Evolutionary conservation across 148 eudicot genomes (phyloP).

Genomic region (Spergularia marina): DNA sequence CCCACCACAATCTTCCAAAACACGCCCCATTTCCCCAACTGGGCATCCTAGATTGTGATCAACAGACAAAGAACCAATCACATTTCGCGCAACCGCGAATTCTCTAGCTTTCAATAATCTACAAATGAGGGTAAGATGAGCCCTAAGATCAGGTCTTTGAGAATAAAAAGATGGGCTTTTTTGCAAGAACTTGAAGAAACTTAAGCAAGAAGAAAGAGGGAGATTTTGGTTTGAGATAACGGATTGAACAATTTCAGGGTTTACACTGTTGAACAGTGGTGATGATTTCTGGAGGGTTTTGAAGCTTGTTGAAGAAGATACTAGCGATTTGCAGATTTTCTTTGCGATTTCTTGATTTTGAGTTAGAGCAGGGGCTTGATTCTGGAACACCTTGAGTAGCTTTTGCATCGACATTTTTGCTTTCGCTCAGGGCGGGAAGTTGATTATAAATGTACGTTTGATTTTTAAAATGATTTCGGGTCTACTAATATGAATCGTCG

Average conservation of each 20-base stretch:
- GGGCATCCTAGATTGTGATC: conserved; percentile 43
- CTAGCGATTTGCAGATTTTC: conserved; percentile 35
- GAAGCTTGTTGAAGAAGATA: conserved; percentile 22
- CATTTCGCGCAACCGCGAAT: conserved; percentile 50
- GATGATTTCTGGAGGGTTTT: conserved; percentile 34
- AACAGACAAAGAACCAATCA: conserved; percentile 35
- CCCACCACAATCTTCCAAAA: conserved; percentile 37
- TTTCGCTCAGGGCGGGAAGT: not conserved
- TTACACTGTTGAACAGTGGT: conserved; percentile 35
- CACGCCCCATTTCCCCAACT: conserved; percentile 35
- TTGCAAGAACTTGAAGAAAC: conserved; percentile 52
- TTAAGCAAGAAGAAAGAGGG: conserved; percentile 47
- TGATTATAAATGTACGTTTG: too few species aligned
- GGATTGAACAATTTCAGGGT: conserved; percentile 44
- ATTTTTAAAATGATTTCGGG: too few species aligned
- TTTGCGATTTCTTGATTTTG: conserved; percentile 48
- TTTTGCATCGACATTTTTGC: conserved; percentile 43
- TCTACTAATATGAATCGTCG: too few species aligned
- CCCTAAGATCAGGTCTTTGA: conserved; percentile 42
- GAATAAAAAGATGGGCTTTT: conserved; percentile 31
- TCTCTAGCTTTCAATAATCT: conserved; percentile 48
- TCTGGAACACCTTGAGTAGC: conserved; percentile 36
- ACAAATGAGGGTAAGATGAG: conserved; percentile 46
- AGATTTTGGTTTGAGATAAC: conserved; percentile 60
- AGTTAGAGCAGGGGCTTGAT: conserved; percentile 24